Percentiles rank a stretch among this genome's conserved stretches.
These are phyloP conservation scores for Aureoboletus auriporus DNA, from an alignment of 768 basidiomycete species.

Conservation along the genomic window DNA sequence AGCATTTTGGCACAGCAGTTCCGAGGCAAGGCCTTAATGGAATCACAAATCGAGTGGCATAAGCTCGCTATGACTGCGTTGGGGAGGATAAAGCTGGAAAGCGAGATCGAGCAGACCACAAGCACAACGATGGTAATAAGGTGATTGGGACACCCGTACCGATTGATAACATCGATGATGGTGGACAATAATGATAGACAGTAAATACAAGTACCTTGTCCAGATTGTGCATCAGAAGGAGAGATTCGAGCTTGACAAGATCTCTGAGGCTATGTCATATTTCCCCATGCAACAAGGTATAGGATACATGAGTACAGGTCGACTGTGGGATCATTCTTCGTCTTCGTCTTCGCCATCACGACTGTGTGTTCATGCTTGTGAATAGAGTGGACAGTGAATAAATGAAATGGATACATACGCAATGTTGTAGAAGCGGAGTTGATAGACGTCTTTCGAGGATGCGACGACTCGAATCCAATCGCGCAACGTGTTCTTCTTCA, in stretches of 20 bases:
- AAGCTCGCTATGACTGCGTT: constrained; percentile 62
- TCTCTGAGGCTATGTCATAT: constrained; percentile 5
- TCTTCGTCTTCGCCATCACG: constrained; percentile 54
- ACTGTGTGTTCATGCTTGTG: constrained; percentile 21
- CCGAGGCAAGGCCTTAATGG: constrained; percentile 54
- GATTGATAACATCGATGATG: not conserved
- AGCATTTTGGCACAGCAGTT: constrained; percentile 62
- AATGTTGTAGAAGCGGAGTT: constrained; percentile 93
- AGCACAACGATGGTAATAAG: constrained; percentile 14
- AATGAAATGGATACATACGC: constrained; percentile 48
- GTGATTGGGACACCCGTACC: constrained; percentile 5
- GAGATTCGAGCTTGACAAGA: too few species aligned
- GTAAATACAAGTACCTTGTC: not conserved
- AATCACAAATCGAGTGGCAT: constrained; percentile 67
- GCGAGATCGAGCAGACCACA: constrained; percentile 15
- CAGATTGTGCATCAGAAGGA: not conserved
- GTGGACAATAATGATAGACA: too few species aligned
- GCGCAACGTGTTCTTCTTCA: constrained; percentile 94
- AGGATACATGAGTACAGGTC: not conserved
- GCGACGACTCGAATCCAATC: constrained; percentile 99
- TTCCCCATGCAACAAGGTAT: not conserved
- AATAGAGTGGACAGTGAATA: not conserved
- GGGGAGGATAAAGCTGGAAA: constrained; percentile 45
- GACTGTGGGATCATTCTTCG: constrained; percentile 34
- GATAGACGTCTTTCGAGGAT: constrained; percentile 88